Evolutionary conservation across 1,284 basidiomycete species (phyloP), one percentile per base, ranked within the genome.

Genomic region (Kwoniella shivajii): DNA sequence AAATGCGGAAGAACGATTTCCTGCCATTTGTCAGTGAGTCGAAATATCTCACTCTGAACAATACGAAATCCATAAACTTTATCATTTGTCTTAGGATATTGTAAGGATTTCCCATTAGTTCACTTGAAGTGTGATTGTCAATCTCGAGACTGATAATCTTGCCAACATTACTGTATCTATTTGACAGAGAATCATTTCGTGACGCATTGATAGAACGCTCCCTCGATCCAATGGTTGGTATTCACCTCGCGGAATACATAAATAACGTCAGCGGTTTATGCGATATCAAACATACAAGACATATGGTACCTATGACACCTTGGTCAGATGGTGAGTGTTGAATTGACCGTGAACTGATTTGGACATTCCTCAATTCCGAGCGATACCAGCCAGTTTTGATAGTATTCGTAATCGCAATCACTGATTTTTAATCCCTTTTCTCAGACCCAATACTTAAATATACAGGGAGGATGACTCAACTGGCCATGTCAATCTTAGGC

Each of bases 401-500:
- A 13, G 11, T 13, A 13, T 39, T 18, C 20, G 38, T 39, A 39
- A 39, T 39, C 6, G 20, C 14, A 6, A 39, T n/a, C 34, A 11
- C 34, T 37, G 11, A 37, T n/a, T n/a, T 37, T n/a, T 37, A 11
- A 11, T n/a, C n/a, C n/a, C n/a, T n/a, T n/a, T n/a, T n/a, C 39
- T 20, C 30, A 47, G 44, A 54, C n/a, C 51, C 51, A 16, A 39
- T 47, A 46, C 34, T 45, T 13, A 27, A 45, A 3, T 54, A 45
- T 20, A 54, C 51, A 9, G 51, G 51, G 22, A 31, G 39, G 13
- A 54, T 54, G 51, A 54, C 51, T 1, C 18, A 34, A 30, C 14
- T 54, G 9, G 51, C 51, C 16, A 45, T 54, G 43, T 31, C 51
- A 4, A 54, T 54, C 16, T 34, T 54, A 37, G 51, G 51, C 33